phyloP scores from a whole-genome alignment of 352 stramenopile species.

The Globisporangium mamillatum region DNA sequence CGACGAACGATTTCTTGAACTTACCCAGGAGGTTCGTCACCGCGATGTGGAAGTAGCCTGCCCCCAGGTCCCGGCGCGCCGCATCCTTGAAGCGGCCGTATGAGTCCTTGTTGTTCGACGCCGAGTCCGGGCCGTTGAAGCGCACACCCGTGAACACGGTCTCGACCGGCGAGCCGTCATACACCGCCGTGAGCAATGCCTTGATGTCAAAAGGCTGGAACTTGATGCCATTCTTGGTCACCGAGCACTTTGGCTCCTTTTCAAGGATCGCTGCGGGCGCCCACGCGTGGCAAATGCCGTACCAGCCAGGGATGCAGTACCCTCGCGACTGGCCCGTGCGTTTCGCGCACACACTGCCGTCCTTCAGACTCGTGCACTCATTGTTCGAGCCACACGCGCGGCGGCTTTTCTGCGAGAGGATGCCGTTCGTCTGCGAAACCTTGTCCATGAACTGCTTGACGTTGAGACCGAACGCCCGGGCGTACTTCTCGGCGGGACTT shows the following conservation, averaged over 20 bases:
- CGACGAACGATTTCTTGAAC: conserved; percentile 13
- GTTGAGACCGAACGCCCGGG: conserved; percentile 28
- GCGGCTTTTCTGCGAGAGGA: conserved; percentile 21
- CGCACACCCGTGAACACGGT: conserved; percentile 17
- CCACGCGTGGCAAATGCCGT: conserved; percentile 54
- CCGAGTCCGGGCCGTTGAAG: conserved; percentile 15
- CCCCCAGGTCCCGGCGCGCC: conserved; percentile 8
- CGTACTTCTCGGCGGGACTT: conserved; percentile 54
- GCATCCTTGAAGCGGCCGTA: conserved; percentile 17
- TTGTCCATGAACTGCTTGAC: conserved; percentile 23
- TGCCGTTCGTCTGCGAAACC: conserved; percentile 19
- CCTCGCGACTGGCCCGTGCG: conserved; percentile 9
- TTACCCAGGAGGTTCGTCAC: conserved; percentile 16
- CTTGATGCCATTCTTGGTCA: conserved; percentile 33
- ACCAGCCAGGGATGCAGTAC: conserved; percentile 50
- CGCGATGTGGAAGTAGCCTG: conserved; percentile 16
- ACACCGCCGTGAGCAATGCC: conserved; percentile 28
- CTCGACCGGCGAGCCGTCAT: conserved; percentile 9
- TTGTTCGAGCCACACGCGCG: conserved; percentile 1
- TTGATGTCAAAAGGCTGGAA: conserved; percentile 60
- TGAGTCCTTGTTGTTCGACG: conserved; percentile 7
- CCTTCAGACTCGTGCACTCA: conserved; percentile 30
- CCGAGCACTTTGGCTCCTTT: conserved; percentile 9
- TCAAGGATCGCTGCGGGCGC: conserved; percentile 39
- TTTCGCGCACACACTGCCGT: conserved; percentile 25